Base-by-base conservation (phyloP, 2,329 filamentous ascomycete species). In the Fusarium verrucosum region DNA sequence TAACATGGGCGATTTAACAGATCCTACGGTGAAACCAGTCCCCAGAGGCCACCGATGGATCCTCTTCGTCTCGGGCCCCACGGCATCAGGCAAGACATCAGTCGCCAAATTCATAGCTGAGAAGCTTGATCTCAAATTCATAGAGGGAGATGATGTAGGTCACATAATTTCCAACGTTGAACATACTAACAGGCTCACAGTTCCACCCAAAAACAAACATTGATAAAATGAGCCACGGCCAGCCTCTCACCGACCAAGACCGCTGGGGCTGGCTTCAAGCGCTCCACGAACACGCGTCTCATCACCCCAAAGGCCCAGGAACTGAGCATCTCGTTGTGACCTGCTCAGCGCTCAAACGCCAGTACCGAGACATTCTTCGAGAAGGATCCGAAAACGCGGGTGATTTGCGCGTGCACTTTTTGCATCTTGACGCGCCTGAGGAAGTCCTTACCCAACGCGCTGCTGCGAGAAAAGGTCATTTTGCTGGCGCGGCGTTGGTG, bases 121-220 rank as follows among this genome's bases (percentile, higher is more conserved):
- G 11, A 20, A 50, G 13, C 60, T 65, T 4, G 11, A 61, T 11
- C 62, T 65, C 7, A 65, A 65, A 23, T 65, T 65, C 14, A 50
- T 65, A 1, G 62, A 65, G 6, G 60, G 62, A 2, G 62, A 65
- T 45, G 50, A 65, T 57, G 62, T 52, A 4, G 0, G 41, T 23
- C 0, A 19, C 0, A 8, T 3, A 2, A 7, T 20, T 2, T 5
- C 5, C 4, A 3, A 30, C 4, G 13, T 2, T 2, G 1, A 4
- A 1, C n/a, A 10, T 51, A 20, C 45, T 62, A 4, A 63, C 20
- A 3, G 3, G 4, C 0, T 3, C 1, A 3, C n/a, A 63, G 62
- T 65, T 65, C 7, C 62, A 65, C 1, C 62, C 62, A 16, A 65
- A 52, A 17, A 52, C 60, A 16, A 65, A 65, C 5, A 40, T 65